These are phyloP conservation scores for Fusarium subglutinans DNA, from an alignment of 2,329 filamentous ascomycete genomes.

Conservation along the genomic window DNA sequence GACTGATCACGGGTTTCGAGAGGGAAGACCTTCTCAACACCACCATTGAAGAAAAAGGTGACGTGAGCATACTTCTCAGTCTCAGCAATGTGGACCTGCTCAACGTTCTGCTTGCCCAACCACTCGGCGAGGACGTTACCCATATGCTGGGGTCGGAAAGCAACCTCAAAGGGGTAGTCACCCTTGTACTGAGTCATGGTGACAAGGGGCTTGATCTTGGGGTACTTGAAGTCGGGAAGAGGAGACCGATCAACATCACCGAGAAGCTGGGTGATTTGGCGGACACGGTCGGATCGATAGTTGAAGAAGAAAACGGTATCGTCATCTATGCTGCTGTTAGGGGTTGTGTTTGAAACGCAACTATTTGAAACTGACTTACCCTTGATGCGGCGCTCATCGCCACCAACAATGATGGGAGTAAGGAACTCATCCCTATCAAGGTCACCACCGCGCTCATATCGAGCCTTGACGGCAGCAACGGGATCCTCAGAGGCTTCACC, in stretches of 20 bases:
- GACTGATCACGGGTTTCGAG: constrained; percentile 89
- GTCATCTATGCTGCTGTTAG: constrained; percentile 66
- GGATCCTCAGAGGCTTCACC: constrained; percentile 88
- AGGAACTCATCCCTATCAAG: constrained; percentile 95
- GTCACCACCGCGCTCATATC: constrained; percentile 76
- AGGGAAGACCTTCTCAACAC: constrained; percentile 94
- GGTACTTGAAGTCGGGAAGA: constrained; percentile 90
- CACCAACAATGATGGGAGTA: constrained; percentile 95
- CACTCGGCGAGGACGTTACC: constrained; percentile 98
- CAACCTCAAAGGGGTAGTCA: constrained; percentile 90
- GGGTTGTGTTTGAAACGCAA: neutral
- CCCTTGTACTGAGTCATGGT: constrained; percentile 99
- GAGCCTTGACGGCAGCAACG: constrained; percentile 84
- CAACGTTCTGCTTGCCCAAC: constrained; percentile 85
- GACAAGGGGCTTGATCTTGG: constrained; percentile 82
- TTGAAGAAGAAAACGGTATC: constrained; percentile 99
- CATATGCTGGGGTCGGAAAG: constrained; percentile 96
- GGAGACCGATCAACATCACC: constrained; percentile 93
- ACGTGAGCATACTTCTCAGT: constrained; percentile 99
- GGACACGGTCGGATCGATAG: constrained; percentile 97
- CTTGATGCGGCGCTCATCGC: constrained; percentile 85
- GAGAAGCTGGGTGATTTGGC: constrained; percentile 94
- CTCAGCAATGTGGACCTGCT: constrained; percentile 97
- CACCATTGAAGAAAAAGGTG: constrained; percentile 99
- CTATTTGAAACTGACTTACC: constrained; percentile 58